Evolutionary conservation across 2,329 filamentous ascomycete genomes (phyloP).

Genomic region (Colletotrichum caudatum): DNA sequence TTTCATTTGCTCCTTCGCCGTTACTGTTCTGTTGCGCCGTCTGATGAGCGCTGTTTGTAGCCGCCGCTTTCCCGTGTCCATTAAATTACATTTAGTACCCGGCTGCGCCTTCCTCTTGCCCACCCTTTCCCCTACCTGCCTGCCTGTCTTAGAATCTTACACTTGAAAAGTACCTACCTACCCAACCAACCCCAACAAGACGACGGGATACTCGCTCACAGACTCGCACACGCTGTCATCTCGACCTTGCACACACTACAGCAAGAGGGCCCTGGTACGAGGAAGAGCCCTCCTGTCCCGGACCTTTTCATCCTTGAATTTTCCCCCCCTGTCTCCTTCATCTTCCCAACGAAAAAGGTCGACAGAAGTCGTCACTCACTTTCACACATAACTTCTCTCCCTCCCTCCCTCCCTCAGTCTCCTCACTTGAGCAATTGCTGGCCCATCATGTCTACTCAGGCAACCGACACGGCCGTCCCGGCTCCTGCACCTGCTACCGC

Average conservation of each 20-base stretch:
- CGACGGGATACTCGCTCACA: not conserved
- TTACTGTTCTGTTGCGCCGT: not conserved
- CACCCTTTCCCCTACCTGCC: not conserved
- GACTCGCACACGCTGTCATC: constrained; percentile 5
- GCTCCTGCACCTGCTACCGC: constrained; percentile 28
- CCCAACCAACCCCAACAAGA: not conserved
- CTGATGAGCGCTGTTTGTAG: constrained; percentile 22
- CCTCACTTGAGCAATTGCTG: constrained; percentile 2
- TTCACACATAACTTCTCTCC: constrained; percentile 7
- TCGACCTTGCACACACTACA: constrained; percentile 15
- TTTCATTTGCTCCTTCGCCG: constrained; percentile 20
- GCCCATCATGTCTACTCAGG: constrained; percentile 47
- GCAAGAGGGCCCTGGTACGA: constrained; percentile 20
- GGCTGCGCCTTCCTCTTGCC: constrained; percentile 1
- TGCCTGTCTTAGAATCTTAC: not conserved
- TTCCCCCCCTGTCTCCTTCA: not conserved
- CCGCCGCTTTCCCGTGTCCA: constrained; percentile 23
- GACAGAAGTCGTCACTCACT: constrained; percentile 11
- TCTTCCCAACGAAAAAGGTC: not conserved
- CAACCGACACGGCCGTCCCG: constrained; percentile 39
- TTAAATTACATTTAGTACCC: constrained; percentile 22
- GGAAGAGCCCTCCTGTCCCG: not conserved
- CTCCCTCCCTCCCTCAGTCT: constrained; percentile 2
- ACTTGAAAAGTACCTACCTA: not conserved
- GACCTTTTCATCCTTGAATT: constrained; percentile 11